Base-by-base conservation (phyloP, 1,139 yeast genomes). In the Suhomyces terraborum region DNA sequence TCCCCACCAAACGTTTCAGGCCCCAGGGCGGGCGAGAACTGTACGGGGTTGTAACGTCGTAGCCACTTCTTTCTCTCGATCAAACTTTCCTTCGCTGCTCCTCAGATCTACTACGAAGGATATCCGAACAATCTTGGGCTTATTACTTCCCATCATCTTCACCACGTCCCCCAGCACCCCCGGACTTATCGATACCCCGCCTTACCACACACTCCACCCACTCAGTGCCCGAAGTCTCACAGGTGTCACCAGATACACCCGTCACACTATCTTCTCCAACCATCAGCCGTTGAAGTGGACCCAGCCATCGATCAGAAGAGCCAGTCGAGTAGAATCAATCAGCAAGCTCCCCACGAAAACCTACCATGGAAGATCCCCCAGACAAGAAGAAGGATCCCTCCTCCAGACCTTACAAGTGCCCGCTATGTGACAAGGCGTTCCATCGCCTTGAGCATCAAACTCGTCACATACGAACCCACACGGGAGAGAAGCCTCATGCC, bases 401-500 rank as follows among this genome's bases (percentile, higher is more conserved):
- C 14, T 44, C 43, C 18, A 58, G 77, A 43, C 85, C 85, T 4
- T 80, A 78, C 58, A 71, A 74, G 41, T 80, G 86, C 57, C 75
- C 80, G 32, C 63, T 80, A 54, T 81, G 88, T 66, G 67, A 70
- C 52, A 73, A 82, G 61, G 80, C 84, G 35, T 75, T 84, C 56
- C 84, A 80, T 54, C 65, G 86, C 48, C 58, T 80, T 40, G 86
- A 80, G 55, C 86, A 83, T 57, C 83, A 82, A 55, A 79, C 88
- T 7, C 74, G 89, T 51, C 91, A 84, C 55, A 82, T 81, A 55
- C 66, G 86, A 45, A 80, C 84, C 28, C 86, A 81, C 54, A 81
- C 87, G 1, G 87, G 87, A 19, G 86, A 82, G 56, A 81, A 85
- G 51, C 93, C 93, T 9, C 88, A 84, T 58, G 79, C 75, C 19